Evolutionary conservation across 805 yeast genomes (phyloP), one percentile per base, ranked within the genome.

Genomic region (Priceomyces melissophilus): DNA sequence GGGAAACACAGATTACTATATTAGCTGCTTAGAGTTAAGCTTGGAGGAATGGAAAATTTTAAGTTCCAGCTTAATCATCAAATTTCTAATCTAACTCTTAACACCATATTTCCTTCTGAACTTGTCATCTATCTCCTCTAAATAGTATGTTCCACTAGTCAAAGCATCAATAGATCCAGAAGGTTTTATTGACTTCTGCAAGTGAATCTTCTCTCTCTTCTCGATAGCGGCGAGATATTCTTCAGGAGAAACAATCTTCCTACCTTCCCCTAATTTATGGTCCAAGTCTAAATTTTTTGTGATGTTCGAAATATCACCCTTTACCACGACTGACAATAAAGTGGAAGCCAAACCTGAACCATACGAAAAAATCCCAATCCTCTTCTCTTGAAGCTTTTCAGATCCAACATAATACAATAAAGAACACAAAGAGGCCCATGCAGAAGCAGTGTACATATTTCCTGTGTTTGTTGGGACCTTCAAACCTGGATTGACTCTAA

Each of bases 321-420:
- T 78, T 47, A 93, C 87, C 47, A 71, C 78, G 50, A 82, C 80
- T 33, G 96, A 84, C 70, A 79, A 86, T 67, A 93, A 72, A 30
- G 96, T 80, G 12, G 98, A 77, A 34, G 99, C 99, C 48, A 93
- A 79, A 59, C 99, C 99, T 11, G 98, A 91, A 53, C 99, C 99
- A 67, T 93, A 93, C 14, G 99, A 93, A 75, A 90, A 93, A 55
- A 90, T 63, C 54, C 96, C 95, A 58, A 93, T 75, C 66, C 96
- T 81, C 75, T 89, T 87, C 55, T 78, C 78, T 65, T 83, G 88
- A 54, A 91, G 76, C 40, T 76, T 69, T 35, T 82, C 93, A 41
- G 78, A 75, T 33, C 87, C 90, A 47, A 84, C 84, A 60, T 74
- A 85, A 60, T 76, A 79, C 54, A 93, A 73, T 50, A 88, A 71